A percentile compares a stretch with the other conserved stretches of the same genome.
Evolutionary conservation across 2,329 filamentous ascomycete species (phyloP).

Genomic region (Metarhizium sp.): DNA sequence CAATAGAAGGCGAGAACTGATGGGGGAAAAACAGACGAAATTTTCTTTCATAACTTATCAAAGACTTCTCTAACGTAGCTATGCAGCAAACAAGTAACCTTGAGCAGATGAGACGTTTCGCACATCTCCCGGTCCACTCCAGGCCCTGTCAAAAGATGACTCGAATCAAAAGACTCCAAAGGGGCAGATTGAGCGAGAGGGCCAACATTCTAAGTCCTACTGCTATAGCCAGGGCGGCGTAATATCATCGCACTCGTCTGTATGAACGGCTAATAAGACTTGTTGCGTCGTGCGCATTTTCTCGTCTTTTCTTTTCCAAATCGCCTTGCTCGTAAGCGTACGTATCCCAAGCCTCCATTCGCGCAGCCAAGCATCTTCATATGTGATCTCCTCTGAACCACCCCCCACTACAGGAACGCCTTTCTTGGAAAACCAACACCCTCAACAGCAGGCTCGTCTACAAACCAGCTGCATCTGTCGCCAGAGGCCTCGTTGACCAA

Average conservation of each 20-base stretch:
- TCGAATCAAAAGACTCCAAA: neutral
- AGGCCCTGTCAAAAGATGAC: neutral
- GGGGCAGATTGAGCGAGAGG: neutral
- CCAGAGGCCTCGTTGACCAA: constrained; percentile 78
- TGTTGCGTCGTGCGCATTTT: neutral
- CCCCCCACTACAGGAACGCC: constrained; percentile 40
- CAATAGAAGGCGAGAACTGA: neutral
- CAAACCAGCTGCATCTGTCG: constrained; percentile 92
- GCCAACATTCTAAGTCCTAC: neutral
- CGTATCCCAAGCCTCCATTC: neutral
- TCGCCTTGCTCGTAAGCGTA: neutral
- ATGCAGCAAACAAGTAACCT: neutral
- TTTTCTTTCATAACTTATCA: neutral
- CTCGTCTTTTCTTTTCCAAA: neutral
- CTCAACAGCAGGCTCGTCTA: constrained; percentile 76
- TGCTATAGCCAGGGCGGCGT: neutral
- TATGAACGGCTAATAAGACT: neutral
- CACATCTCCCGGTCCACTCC: neutral
- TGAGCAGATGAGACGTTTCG: neutral
- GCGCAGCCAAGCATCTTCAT: neutral
- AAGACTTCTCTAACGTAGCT: neutral
- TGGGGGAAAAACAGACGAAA: neutral
- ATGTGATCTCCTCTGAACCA: neutral
- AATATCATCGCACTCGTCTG: neutral
- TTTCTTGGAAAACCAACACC: constrained; percentile 75